These are phyloP conservation scores for Chaetomiaceae sp. DNA, from an alignment of 2,329 filamentous ascomycete species.

Conservation along the genomic window DNA sequence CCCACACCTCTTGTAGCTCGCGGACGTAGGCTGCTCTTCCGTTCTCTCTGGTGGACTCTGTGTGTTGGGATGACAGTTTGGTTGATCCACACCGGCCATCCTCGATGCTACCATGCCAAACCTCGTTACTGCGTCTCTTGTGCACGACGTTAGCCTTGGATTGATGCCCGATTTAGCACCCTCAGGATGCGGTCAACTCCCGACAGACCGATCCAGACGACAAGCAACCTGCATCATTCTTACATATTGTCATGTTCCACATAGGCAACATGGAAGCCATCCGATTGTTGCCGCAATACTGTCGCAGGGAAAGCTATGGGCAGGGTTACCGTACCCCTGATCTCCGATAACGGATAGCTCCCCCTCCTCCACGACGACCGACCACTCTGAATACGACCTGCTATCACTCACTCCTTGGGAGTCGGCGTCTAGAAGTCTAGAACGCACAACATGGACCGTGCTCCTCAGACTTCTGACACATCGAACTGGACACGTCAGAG, in stretches of 20 bases:
- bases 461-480: not conserved
- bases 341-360: slow-evolving; percentile 16
- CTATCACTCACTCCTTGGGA: no score
- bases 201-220: slow-evolving; percentile 3
- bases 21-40: no score
- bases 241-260: not conserved
- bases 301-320: not conserved
- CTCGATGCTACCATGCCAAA: no score
- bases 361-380: not conserved
- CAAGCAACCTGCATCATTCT: not conserved
- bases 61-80: no score
- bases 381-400: no score
- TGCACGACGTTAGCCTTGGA: not conserved
- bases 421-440: not conserved
- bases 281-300: not conserved
- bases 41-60: no score
- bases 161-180: not conserved
- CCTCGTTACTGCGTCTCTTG: no score
- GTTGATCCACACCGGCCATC: no score
- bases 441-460: not conserved
- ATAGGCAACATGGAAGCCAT: not conserved
- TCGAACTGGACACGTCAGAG: not conserved
- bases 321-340: not conserved
- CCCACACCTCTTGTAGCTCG: no score
- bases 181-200: slow-evolving; percentile 1